Base-by-base conservation (phyloP, 208 protist species). In the Leishmania lainsoni region DNA sequence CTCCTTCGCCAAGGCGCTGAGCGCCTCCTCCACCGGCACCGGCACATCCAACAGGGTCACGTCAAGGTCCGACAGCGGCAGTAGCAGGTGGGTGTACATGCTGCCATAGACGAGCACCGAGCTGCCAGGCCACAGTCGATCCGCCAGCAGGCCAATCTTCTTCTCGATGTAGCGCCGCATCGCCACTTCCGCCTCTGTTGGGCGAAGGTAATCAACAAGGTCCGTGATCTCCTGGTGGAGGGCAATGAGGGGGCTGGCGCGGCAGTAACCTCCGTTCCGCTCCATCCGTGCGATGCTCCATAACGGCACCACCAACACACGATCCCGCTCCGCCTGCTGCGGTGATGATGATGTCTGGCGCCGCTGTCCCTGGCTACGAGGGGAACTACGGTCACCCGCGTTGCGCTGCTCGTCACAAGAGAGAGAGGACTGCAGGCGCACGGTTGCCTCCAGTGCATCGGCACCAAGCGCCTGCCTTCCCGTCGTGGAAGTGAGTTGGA, bases 211-310 rank as follows among this genome's bases (percentile, higher is more conserved):
- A 49, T 94, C 88, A 6, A 97, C 84, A 51, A 97, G 81, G 77
- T 97, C 95, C 32, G 87, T 91, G 16, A 96, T 80, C 79, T 98
- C 95, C 63, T 96, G 91, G 70, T 98, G 95, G 42, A 98, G 84
- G 12, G 90, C 89, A 54, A 98, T 89, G 74, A 92, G 80, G 12
- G 83, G 69, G 79, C 90, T 92, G 16, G 70, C 73, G 22, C 76
- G 4, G 69, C 81, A 89, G 84, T 97, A 97, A 20, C 89, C 93
- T n/a, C 84, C 84, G 52, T 86, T 68, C 56, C 76, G 84, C 78
- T 83, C 75, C 81, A 91, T 77, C 3, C 88, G 86, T 42, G 54
- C 26, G 26, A 59, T 78, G 73, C 82, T 87, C 87, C 86, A 92
- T 5, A 90, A 77, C n/a, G 86, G 86, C 26, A 90, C 89, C 9